Evolutionary conservation across 139 green algal species (phyloP).

Genomic region (Chlorella sp.): DNA sequence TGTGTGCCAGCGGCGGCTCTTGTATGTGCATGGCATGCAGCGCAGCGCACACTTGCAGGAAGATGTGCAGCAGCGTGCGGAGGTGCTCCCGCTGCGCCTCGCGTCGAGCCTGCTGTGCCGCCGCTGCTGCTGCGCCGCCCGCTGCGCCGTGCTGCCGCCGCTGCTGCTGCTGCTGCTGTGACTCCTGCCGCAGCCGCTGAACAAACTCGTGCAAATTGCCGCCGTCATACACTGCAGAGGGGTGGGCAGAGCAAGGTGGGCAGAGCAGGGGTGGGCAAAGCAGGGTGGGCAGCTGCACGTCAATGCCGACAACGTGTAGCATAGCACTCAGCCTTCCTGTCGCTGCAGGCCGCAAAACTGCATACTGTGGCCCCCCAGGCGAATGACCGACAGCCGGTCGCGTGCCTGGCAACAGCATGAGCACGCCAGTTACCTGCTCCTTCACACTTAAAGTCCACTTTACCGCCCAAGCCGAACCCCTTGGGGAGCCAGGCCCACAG

Average conservation of each 20-base stretch:
- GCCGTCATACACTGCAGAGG: constrained; percentile 49
- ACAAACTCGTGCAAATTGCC: constrained; percentile 65
- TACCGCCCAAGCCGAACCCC: no score
- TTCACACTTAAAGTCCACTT: no score
- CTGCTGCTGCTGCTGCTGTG: not conserved
- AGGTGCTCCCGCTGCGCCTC: not conserved
- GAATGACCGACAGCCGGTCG: no score
- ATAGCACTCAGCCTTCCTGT: no score
- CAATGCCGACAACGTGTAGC: no score
- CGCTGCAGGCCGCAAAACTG: no score
- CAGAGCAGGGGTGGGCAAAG: no score
- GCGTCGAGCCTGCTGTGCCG: not conserved
- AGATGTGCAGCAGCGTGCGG: constrained; percentile 43
- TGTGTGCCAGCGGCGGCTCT: constrained; percentile 69
- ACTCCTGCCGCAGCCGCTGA: constrained; percentile 33
- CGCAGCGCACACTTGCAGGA: constrained; percentile 73
- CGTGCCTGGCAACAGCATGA: no score
- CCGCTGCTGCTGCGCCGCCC: not conserved
- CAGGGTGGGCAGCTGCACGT: no score
- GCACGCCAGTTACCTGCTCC: not conserved
- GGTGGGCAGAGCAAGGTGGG: no score
- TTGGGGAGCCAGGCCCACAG: no score
- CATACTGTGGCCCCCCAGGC: no score
- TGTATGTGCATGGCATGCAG: constrained; percentile 74
- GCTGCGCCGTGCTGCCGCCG: not conserved